Base-by-base conservation (phyloP, 495 filamentous ascomycete species). In the Penicillium manginii region DNA sequence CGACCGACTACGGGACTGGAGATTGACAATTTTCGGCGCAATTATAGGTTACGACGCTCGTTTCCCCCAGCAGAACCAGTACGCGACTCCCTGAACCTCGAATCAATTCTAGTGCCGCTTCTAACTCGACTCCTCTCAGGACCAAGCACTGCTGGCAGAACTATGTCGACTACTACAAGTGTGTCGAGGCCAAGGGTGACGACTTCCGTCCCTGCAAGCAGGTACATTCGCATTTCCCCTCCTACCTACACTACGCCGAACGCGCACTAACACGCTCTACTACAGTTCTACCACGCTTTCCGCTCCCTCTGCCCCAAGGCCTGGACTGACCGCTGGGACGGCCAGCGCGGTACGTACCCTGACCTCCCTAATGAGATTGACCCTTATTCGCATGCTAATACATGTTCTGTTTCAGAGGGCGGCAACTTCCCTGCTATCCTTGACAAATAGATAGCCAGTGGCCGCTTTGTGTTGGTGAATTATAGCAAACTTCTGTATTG, bases 101-200 rank as follows among this genome's bases (percentile, higher is more conserved):
- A 11, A 39, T 11, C 12, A 22, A 40, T 11, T 43, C 29, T 5
- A 8, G 43, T 26, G 4, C 14, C 15, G 5, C 42, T 43, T 40
- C 53, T 66, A 67, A 68, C 50, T 17, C 23, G 17, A 8, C 12
- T 47, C 29, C 31, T 37, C 2, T 26, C 52, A 86, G 83, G 74
- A 89, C 86, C 73, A 89, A 90, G 81, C 86, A 90, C 77, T 97
- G 91, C 90, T 96, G 93, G 93, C 93, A 96, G 72, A 94, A 98
- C 84, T 99, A 99, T 80, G 96, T 99, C 83, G 96, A 99, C 80
- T 98, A 99, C 85, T 88, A 99, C 87, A 99, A 98, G 85, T 99
- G 96, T 81, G 89, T 96, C 76, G 80, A 89, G 73, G 93, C 93
- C 75, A 98, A 98, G 86, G 96, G 96, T 76, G 96, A 99, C 81